Base-by-base conservation (phyloP, 2,329 filamentous ascomycete species). In the Pseudogymnoascus sp. region DNA sequence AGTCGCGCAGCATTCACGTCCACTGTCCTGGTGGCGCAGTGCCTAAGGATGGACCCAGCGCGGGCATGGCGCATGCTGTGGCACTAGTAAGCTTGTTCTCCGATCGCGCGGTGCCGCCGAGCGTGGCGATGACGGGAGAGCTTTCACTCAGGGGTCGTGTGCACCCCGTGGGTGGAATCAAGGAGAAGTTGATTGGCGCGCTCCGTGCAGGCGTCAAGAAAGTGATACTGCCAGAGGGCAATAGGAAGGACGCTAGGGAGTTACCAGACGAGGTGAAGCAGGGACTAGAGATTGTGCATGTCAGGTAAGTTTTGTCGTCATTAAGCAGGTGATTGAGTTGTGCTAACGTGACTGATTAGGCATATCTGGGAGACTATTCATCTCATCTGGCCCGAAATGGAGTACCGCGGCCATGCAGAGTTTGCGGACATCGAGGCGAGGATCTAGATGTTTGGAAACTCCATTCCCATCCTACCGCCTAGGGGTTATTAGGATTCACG, bases 131-230 rank as follows among this genome's bases (percentile, higher is more conserved):
- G 94, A 99, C 94, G 66, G 84, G 85, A 65, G 85, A 87, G 70
- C 85, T 87, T 64, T 91, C 89, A 61, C 84, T 99, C 25, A 85
- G 94, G 41, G 94, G 94, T 20, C 86, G 92, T 66, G 89, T 99
- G 61, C 90, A 94, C 75, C 91, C 93, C 25, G 94, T 99, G 36
- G 94, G 94, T 60, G 94, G 94, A 16, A 97, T 99, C 77, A 97
- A 97, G 77, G 93, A 99, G 83, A 99, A 99, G 75, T 81, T 97
- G 60, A 97, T 99, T 71, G 94, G 94, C 20, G 94, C 94, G 7
- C 80, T 95, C 71, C 84, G 93, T 61, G 94, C 94, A 1, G 94
- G 94, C 28, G 93, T 99, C 64, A 96, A 96, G 81, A 93, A 90
- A 33, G 93, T 99, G 6, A 74, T 99, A 63, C 78, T 99, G 6